Percentiles rank a stretch among this genome's conserved stretches.
Evolutionary conservation across 2,329 filamentous ascomycete genomes (phyloP).

Genomic region (Cladosporium sphaerospermum): DNA sequence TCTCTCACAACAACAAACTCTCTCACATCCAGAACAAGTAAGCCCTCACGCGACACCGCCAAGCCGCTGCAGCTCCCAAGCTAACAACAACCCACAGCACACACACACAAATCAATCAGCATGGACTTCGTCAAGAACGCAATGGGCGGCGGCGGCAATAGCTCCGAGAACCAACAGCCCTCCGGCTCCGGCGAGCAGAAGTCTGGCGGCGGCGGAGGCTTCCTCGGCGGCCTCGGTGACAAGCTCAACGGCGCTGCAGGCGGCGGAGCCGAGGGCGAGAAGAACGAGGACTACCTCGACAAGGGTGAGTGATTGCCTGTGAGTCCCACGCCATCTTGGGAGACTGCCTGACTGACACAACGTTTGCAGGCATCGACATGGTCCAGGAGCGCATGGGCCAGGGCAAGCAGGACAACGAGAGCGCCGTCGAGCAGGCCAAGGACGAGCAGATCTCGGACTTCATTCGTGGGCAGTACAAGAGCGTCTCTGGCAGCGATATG

Average conservation of each 20-base stretch:
- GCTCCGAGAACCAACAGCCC: conserved; percentile 23
- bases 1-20: background rate
- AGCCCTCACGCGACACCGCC: background rate
- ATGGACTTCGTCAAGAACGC: conserved; percentile 47
- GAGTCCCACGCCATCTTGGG: conserved; percentile 3
- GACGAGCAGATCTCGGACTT: conserved; percentile 71
- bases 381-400: conserved; percentile 69
- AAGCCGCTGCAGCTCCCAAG: background rate
- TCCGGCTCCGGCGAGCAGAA: conserved; percentile 22
- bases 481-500: conserved; percentile 59
- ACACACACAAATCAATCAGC: conserved; percentile 14
- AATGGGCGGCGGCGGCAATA: conserved; percentile 34
- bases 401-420: conserved; percentile 64
- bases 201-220: conserved; percentile 34
- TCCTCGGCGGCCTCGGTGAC: conserved; percentile 56
- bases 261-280: conserved; percentile 67
- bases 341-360: conserved; percentile 6
- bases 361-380: conserved; percentile 60
- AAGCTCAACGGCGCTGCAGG: conserved; percentile 68
- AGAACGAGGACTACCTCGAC: conserved; percentile 77
- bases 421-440: conserved; percentile 72
- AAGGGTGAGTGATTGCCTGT: conserved; percentile 53
- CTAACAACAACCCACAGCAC: conserved; percentile 1
- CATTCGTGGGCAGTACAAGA: conserved; percentile 66
- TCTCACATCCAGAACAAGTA: background rate